A percentile compares a stretch with the other conserved stretches of the same genome.
Evolutionary conservation across 768 basidiomycete genomes (phyloP).

Genomic region (Mycena maculata): DNA sequence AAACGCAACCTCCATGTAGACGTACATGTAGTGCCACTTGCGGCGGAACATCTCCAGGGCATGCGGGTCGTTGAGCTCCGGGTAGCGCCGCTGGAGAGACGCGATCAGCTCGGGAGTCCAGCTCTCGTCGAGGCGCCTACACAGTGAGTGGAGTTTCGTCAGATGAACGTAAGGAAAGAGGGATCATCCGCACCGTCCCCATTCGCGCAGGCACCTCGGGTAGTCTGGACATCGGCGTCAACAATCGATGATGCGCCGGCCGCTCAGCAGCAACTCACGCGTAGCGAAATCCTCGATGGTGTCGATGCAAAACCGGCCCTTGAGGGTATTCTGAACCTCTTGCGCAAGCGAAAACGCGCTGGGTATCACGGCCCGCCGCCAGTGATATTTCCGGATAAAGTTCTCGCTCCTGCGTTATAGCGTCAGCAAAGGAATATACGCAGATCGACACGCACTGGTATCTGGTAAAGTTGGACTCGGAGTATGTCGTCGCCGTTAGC

Average conservation of each 20-base stretch:
- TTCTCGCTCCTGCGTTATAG: slow-evolving; percentile 53
- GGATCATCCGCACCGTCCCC: slow-evolving; percentile 61
- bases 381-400: slow-evolving; percentile 66
- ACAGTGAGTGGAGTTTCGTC: no score
- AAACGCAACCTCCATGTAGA: no score
- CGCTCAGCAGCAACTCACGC: slow-evolving; percentile 46
- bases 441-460: slow-evolving; percentile 54
- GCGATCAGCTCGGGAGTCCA: slow-evolving; percentile 30
- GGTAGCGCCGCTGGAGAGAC: slow-evolving; percentile 33
- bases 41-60: slow-evolving; percentile 35
- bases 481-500: slow-evolving; percentile 59
- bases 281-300: slow-evolving; percentile 67
- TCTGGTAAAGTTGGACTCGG: slow-evolving; percentile 54
- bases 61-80: slow-evolving; percentile 34
- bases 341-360: slow-evolving; percentile 63
- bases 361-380: slow-evolving; percentile 68
- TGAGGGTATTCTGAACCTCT: slow-evolving; percentile 58
- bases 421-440: neutral
- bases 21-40: slow-evolving; percentile 26
- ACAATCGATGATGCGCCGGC: slow-evolving; percentile 7
- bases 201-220: slow-evolving; percentile 73
- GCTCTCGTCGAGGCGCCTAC: slow-evolving; percentile 43
- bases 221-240: slow-evolving; percentile 51
- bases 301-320: slow-evolving; percentile 66
- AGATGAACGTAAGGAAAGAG: neutral